A percentile compares a stretch with the other conserved stretches of the same genome.
These are phyloP conservation scores for Leucocoprinus birnbaumii DNA, from an alignment of 768 basidiomycete genomes.

Conservation along the genomic window DNA sequence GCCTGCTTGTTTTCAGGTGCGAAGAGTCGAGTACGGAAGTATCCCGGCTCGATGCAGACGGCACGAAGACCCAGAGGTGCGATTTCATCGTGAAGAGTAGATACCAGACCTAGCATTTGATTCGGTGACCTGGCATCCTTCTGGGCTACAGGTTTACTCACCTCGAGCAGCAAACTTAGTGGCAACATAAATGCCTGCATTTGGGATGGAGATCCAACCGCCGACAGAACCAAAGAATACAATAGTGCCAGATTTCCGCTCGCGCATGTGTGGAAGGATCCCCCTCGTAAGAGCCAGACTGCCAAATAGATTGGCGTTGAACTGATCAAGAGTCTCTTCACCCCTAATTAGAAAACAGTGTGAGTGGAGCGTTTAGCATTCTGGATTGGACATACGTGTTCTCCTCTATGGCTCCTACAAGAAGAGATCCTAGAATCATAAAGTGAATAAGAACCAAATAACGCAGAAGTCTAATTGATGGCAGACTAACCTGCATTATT, in stretches of 20 bases:
- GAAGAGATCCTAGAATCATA: slow-evolving; percentile 28
- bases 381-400: slow-evolving; percentile 21
- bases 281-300: slow-evolving; percentile 40
- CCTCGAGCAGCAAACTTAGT: slow-evolving; percentile 38
- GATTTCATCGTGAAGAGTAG: slow-evolving; percentile 33
- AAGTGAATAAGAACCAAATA: neutral
- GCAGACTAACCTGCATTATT: slow-evolving; percentile 37
- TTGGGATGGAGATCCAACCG: slow-evolving; percentile 34
- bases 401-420: slow-evolving; percentile 30
- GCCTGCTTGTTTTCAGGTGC: slow-evolving; percentile 23
- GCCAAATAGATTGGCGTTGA: slow-evolving; percentile 44
- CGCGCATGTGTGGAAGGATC: slow-evolving; percentile 46
- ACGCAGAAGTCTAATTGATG: neutral
- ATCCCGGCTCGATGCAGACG: slow-evolving; percentile 35
- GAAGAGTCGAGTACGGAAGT: slow-evolving; percentile 35
- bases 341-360: slow-evolving; percentile 21
- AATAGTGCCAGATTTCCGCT: slow-evolving; percentile 37
- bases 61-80: slow-evolving; percentile 34
- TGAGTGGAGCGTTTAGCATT: too few species aligned
- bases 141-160: slow-evolving; percentile 5
- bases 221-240: slow-evolving; percentile 41
- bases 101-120: slow-evolving; percentile 23
- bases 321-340: slow-evolving; percentile 35
- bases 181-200: slow-evolving; percentile 32
- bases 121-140: neutral